Evolutionary conservation across 805 yeast species (phyloP).

Genomic region (Hanseniaspora occidentalis): DNA sequence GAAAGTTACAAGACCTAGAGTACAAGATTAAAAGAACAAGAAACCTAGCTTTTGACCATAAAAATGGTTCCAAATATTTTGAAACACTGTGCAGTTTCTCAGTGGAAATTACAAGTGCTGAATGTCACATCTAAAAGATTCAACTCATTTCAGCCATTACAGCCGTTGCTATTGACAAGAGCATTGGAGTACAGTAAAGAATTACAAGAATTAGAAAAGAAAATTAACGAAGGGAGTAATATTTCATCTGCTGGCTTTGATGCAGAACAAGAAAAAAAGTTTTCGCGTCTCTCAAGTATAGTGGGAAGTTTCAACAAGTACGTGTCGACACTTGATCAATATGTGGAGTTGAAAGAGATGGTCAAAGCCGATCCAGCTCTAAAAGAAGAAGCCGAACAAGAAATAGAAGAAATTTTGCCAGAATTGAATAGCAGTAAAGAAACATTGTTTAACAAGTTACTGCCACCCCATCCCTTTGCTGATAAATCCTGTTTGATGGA

Average conservation of each 20-base stretch:
- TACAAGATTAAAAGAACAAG: no score
- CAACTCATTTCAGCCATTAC: slow-evolving; percentile 25
- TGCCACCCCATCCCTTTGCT: slow-evolving; percentile 68
- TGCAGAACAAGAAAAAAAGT: slow-evolving; percentile 35
- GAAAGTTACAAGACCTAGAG: no score
- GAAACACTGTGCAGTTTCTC: no score
- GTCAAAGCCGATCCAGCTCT: slow-evolving; percentile 23
- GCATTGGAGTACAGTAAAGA: slow-evolving; percentile 34
- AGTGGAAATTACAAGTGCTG: no score
- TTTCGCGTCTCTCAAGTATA: slow-evolving; percentile 32
- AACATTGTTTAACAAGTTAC: slow-evolving; percentile 40
- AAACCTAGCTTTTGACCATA: no score
- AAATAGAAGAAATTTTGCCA: slow-evolving; percentile 37
- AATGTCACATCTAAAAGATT: no score
- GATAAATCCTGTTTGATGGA: slow-evolving; percentile 77
- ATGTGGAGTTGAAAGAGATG: slow-evolving; percentile 25
- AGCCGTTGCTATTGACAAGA: slow-evolving; percentile 38
- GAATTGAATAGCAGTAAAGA: slow-evolving; percentile 30
- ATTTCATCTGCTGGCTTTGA: slow-evolving; percentile 25
- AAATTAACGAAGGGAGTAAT: slow-evolving; percentile 31
- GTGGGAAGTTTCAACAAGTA: slow-evolving; percentile 32
- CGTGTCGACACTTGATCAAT: slow-evolving; percentile 19
- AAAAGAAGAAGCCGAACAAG: slow-evolving; percentile 48
- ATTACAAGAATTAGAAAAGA: slow-evolving; percentile 28
- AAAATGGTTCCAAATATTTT: no score